phyloP scores from a whole-genome alignment of 2,329 filamentous ascomycete genomes.

The Leptoxyphium fumago region DNA sequence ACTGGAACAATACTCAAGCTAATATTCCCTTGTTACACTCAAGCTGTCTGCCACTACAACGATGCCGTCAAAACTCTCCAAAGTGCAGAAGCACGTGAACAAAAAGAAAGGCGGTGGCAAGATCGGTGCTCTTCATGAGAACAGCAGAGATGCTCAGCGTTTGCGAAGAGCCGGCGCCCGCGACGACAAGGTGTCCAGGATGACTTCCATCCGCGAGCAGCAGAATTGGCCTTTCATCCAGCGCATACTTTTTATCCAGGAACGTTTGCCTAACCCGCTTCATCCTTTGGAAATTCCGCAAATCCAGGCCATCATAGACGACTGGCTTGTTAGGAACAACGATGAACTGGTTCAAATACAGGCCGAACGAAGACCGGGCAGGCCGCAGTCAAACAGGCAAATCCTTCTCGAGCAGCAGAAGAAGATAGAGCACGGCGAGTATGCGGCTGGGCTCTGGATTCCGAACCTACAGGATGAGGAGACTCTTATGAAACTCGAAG shows the following conservation, averaged over 20 bases:
- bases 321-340: slow-evolving; percentile 47
- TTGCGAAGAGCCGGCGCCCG: slow-evolving; percentile 65
- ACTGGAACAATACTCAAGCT: not conserved
- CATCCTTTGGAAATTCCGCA: slow-evolving; percentile 39
- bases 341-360: slow-evolving; percentile 54
- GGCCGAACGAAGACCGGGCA: slow-evolving; percentile 58
- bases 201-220: slow-evolving; percentile 55
- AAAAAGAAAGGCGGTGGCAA: slow-evolving; percentile 80
- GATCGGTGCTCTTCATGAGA: slow-evolving; percentile 65
- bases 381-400: slow-evolving; percentile 64
- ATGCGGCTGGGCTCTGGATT: slow-evolving; percentile 70
- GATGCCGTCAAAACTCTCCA: slow-evolving; percentile 64
- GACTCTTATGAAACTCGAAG: slow-evolving; percentile 49
- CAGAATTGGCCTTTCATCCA: slow-evolving; percentile 51
- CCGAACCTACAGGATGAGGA: slow-evolving; percentile 59
- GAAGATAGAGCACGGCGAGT: slow-evolving; percentile 60
- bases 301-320: slow-evolving; percentile 37
- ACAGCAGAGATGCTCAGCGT: slow-evolving; percentile 72
- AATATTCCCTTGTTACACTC: not conserved
- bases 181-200: slow-evolving; percentile 67
- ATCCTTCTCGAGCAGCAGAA: slow-evolving; percentile 62
- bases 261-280: slow-evolving; percentile 17
- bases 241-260: slow-evolving; percentile 56
- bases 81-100: slow-evolving; percentile 75
- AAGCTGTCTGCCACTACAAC: slow-evolving; percentile 2